These are phyloP conservation scores for Phytophthora chlamydospora DNA, from an alignment of 352 stramenopile species.

Conservation along the genomic window DNA sequence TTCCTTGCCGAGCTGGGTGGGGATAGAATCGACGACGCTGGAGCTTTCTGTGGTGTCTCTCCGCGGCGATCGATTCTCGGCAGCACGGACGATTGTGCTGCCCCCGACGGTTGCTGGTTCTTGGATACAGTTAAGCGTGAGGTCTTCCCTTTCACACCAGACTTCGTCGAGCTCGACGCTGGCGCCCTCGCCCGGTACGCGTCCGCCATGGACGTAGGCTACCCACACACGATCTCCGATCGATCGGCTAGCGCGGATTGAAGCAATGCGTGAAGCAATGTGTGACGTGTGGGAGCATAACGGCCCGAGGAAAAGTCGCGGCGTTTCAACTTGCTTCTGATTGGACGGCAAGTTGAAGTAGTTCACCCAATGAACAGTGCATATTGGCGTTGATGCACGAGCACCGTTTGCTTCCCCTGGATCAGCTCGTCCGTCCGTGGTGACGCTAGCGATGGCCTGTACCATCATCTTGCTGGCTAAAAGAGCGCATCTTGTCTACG, in stretches of 20 bases:
- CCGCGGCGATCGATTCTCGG: constrained; percentile 42
- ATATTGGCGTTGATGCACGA: too few relatives aligned
- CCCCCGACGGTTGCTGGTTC: constrained; percentile 33
- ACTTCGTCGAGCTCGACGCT: constrained; percentile 26
- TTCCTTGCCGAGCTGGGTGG: constrained; percentile 22
- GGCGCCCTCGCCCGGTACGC: constrained; percentile 28
- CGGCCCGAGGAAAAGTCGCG: constrained; percentile 14
- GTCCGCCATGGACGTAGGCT: constrained; percentile 34
- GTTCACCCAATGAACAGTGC: too few relatives aligned
- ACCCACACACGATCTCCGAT: background rate
- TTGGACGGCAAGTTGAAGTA: too few relatives aligned
- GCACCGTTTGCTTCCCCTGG: too few relatives aligned
- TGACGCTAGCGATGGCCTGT: too few relatives aligned
- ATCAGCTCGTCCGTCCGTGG: too few relatives aligned
- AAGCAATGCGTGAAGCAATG: too few relatives aligned
- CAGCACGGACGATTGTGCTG: constrained; percentile 32
- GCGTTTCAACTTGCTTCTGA: too few relatives aligned
- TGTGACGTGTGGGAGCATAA: background rate
- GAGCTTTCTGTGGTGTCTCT: constrained; percentile 9
- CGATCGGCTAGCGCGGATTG: background rate
- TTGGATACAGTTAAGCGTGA: constrained; percentile 18
- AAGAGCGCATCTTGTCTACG: too few relatives aligned
- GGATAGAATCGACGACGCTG: background rate
- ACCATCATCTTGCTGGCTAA: too few relatives aligned
- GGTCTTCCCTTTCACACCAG: constrained; percentile 30